Conservation (phyloP, 225 moss, liverwort and hornwort species). For the Physcomitrellopsis africana region DNA sequence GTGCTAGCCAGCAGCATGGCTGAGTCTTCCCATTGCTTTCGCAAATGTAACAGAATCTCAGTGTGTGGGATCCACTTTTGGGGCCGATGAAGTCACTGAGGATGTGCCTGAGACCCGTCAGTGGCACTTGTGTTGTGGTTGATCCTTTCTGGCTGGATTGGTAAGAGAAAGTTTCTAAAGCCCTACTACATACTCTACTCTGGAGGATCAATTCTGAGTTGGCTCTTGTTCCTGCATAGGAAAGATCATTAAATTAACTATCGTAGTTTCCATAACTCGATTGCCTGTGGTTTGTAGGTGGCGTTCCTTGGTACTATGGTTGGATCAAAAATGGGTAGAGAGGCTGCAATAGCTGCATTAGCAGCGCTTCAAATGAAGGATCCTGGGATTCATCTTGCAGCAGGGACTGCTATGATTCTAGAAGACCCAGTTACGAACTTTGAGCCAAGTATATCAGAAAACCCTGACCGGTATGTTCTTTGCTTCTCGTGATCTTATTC, state of each 20-base stretch:
- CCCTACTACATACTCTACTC: constrained; percentile 2
- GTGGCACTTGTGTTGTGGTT: constrained; percentile 28
- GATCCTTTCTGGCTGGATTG: constrained; percentile 27
- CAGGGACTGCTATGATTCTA: constrained; percentile 75
- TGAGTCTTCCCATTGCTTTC: constrained; percentile 9
- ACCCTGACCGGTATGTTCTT: constrained; percentile 63
- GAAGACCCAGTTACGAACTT: constrained; percentile 52
- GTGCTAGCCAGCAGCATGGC: constrained; percentile 11
- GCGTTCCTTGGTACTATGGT: constrained; percentile 94
- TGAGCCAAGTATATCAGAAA: constrained; percentile 41
- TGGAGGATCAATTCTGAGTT: constrained; percentile 6
- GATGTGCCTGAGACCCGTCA: constrained; percentile 31
- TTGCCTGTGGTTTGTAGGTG: constrained; percentile 60
- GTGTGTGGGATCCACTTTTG: constrained; percentile 13
- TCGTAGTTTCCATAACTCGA: constrained; percentile 21
- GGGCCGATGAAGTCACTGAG: constrained; percentile 27
- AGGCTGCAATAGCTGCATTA: constrained; percentile 85
- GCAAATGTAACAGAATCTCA: constrained; percentile 3
- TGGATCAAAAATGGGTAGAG: constrained; percentile 78
- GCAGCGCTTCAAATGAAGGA: constrained; percentile 75
- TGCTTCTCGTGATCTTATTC: constrained; percentile 5
- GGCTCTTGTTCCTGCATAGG: constrained; percentile 5
- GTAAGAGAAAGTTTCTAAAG: constrained; percentile 25
- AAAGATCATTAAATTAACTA: neutral
- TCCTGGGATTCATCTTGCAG: constrained; percentile 79